A percentile compares a stretch with the other conserved stretches of the same genome.
Evolutionary conservation across 108 stramenopile genomes (phyloP).

Genomic region (Bacterosira constricta): DNA sequence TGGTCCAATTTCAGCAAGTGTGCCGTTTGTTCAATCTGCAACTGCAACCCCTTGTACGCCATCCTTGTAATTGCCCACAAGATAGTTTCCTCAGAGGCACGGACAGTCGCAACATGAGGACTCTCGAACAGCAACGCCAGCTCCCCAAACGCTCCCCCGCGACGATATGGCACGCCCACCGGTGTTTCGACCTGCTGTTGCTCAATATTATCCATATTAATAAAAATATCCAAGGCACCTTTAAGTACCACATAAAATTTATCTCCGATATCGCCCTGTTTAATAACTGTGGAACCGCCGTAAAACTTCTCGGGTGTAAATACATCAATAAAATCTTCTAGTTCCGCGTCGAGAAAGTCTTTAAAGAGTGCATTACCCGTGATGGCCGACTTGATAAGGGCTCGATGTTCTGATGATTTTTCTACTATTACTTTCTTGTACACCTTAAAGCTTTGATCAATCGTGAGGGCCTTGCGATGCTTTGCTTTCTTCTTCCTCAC

Average conservation of each 20-base stretch:
- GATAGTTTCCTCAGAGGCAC: conserved; percentile 44
- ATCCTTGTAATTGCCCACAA: conserved; percentile 27
- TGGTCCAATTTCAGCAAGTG: conserved; percentile 53
- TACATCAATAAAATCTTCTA: conserved; percentile 24
- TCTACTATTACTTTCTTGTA: conserved; percentile 10
- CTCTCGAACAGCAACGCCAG: conserved; percentile 77
- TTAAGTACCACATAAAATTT: conserved; percentile 50
- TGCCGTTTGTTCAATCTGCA: conserved; percentile 36
- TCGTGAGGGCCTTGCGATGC: conserved; percentile 16
- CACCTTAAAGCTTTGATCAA: conserved; percentile 8
- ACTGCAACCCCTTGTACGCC: conserved; percentile 39
- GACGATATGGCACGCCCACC: conserved; percentile 40
- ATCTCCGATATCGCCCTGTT: conserved; percentile 32
- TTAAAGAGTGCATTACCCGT: conserved; percentile 13
- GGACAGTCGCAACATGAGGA: conserved; percentile 63
- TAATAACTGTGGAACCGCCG: conserved; percentile 23
- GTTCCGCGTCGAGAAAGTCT: neutral
- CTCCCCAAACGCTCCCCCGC: conserved; percentile 69
- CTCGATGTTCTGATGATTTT: conserved; percentile 4
- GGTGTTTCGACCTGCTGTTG: conserved; percentile 21
- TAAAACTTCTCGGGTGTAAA: conserved; percentile 2
- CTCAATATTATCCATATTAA: conserved; percentile 34
- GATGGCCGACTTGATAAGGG: conserved; percentile 5
- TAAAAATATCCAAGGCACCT: conserved; percentile 50
- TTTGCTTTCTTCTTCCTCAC: conserved; percentile 4